A percentile compares a stretch with the other conserved stretches of the same genome.
Evolutionary conservation across 2,329 filamentous ascomycete genomes (phyloP).

Genomic region (Didymella keratinophila): DNA sequence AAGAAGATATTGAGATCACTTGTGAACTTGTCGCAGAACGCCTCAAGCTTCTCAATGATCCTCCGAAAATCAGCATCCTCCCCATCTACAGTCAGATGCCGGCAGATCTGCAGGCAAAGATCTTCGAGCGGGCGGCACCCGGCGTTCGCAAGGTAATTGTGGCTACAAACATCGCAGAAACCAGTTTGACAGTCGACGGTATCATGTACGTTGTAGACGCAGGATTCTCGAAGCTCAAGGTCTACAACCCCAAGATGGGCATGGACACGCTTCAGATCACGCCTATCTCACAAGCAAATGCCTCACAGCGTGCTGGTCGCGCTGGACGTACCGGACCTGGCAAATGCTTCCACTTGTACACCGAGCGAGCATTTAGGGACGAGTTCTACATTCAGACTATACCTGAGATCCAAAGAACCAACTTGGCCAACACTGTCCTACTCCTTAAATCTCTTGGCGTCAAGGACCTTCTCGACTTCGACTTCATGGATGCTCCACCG

Average conservation of each 20-base stretch:
- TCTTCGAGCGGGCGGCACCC: conserved; percentile 89
- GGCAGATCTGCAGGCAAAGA: conserved; percentile 95
- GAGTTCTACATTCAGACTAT: conserved; percentile 97
- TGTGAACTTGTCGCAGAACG: conserved; percentile 92
- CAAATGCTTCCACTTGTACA: conserved; percentile 93
- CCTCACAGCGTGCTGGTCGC: conserved; percentile 89
- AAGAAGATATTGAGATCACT: conserved; percentile 97
- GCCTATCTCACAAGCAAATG: conserved; percentile 95
- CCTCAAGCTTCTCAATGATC: conserved; percentile 87
- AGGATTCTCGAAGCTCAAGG: conserved; percentile 96
- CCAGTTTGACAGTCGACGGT: conserved; percentile 95
- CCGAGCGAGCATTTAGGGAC: conserved; percentile 92
- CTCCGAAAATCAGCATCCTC: conserved; percentile 90
- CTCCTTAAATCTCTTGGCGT: conserved; percentile 94
- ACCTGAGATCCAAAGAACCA: conserved; percentile 96
- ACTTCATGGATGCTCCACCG: conserved; percentile 98
- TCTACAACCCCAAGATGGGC: conserved; percentile 98
- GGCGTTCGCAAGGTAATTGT: conserved; percentile 97
- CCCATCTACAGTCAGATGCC: conserved; percentile 99
- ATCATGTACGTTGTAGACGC: conserved; percentile 99
- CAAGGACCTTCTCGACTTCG: conserved; percentile 92
- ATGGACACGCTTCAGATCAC: conserved; percentile 99
- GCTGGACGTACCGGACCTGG: conserved; percentile 94
- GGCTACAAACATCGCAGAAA: conserved; percentile 98
- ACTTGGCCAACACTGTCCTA: conserved; percentile 92